Base-by-base conservation (phyloP, 2,329 filamentous ascomycete genomes). In the Cercospora nicotianae region DNA sequence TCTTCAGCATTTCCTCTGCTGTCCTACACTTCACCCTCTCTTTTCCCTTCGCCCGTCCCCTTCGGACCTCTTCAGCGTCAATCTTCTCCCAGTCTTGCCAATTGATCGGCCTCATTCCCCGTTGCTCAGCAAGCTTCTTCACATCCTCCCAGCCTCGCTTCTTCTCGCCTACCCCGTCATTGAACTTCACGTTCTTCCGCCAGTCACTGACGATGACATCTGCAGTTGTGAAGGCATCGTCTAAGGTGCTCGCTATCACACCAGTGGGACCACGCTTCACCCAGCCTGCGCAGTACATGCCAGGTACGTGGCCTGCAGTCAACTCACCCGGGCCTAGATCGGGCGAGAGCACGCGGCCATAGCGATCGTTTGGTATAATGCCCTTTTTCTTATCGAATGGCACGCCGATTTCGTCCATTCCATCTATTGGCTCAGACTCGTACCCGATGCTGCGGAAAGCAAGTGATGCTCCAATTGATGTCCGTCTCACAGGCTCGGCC, bases 371-470 rank as follows among this genome's bases (percentile, higher is more conserved):
- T 42, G 87, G 88, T 58, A 99, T 90, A 20, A 94, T 85, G 4
- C 94, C 95, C 2, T 86, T 86, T 7, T 83, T 82, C 1, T 86
- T 80, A 77, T 98, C 89, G 75, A 99, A 99, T 8, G 89, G 87
- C 53, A 97, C 88, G 2, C 89, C 90, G 0, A 94, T 81, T 4
- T 91, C 87, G 1, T 84, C 79, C 71, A 98, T 90, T 0, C 93
- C 94, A 0, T 88, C 85, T 0, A 99, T 81, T 0, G 92, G 84
- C 33, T 90, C 85, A 0, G 93, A 94, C 74, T 92, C 93, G 81
- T 99, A 99, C 6, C 95, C 95, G 53, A 99, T 94, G n/a, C 93
- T 96, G 18, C 93, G 89, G 81, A 99, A 97, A 16, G 92, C 93
- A 3, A 94, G 77, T 5, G 89, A 85, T 0, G 93, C 89, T 0